Base-by-base conservation (phyloP, 257 asterid genomes). In the Plantago major region DNA sequence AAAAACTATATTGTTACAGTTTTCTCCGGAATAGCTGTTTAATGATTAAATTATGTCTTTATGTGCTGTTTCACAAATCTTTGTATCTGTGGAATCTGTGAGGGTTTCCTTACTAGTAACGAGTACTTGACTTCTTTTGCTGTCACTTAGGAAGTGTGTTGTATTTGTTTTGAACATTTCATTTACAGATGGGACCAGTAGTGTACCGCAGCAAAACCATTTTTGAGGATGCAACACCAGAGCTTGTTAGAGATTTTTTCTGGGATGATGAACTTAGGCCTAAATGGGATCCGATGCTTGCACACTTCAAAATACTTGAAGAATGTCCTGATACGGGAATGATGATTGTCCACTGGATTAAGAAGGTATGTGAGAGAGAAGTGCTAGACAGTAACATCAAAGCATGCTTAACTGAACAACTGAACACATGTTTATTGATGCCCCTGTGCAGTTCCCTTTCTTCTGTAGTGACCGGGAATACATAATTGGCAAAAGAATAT, bases 211-310 rank as follows among this genome's bases (percentile, higher is more conserved):
- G 93, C 76, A 84, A 69, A 86, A 89, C 97, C 69, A 73, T 84
- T 63, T 88, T 86, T 18, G 96, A 90, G 79, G 97, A 87, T 71
- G 95, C 95, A 66, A 82, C 88, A 69, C 87, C 95, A 2, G 97
- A 84, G 73, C 54, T 90, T 54, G 90, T 87, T 51, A 84, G 95
- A 71, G 97, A 90, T 72, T 90, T 87, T 79, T 90, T 90, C 79
- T 90, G 97, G 97, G 97, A 90, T 71, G 97, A 90, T n/a, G 97
- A 90, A 65, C 82, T 71, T 69, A 83, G 95, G 11, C 91, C 83
- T 8, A 90, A 84, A 67, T 90, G 97, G 97, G 97, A 90, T 69
- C 85, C 82, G 26, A 90, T 90, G 97, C 92, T 90, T 67, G 76
- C 74, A 46, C 42, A 81, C 26, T 68, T 82, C 78, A 79, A 90